These are phyloP conservation scores for Selaginella tamariscina DNA, from an alignment of 75 land plant species.

Conservation along the genomic window DNA sequence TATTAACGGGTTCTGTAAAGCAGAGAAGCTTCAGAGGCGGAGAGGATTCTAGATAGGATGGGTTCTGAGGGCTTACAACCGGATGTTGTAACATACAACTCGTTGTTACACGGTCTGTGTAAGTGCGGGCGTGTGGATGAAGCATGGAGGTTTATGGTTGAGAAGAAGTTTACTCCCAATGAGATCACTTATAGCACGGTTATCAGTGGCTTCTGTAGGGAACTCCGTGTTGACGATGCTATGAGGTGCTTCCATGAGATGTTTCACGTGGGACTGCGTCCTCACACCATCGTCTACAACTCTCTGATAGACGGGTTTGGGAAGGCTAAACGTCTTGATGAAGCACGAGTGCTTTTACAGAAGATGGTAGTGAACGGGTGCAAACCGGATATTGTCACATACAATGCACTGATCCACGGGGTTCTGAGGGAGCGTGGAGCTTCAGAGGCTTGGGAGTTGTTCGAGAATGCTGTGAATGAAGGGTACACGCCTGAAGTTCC, in stretches of 20 bases:
- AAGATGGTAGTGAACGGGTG: slow-evolving; percentile 14
- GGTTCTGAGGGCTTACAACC: slow-evolving; percentile 2
- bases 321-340: neutral
- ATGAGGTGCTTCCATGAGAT: slow-evolving; percentile 4
- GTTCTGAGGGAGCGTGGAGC: neutral
- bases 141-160: slow-evolving; percentile 18
- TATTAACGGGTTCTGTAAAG: slow-evolving; percentile 41
- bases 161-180: slow-evolving; percentile 21
- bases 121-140: slow-evolving; percentile 21
- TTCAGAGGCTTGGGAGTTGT: neutral
- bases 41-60: slow-evolving; percentile 33
- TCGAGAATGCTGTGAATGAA: neutral
- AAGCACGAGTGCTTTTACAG: slow-evolving; percentile 22
- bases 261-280: neutral
- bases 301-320: neutral
- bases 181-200: slow-evolving; percentile 50
- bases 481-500: slow-evolving; percentile 33
- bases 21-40: slow-evolving; percentile 38
- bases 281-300: neutral
- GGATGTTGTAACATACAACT: slow-evolving; percentile 17
- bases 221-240: slow-evolving; percentile 28
- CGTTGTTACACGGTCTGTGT: slow-evolving; percentile 30
- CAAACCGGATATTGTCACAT: slow-evolving; percentile 3
- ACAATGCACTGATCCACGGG: slow-evolving; percentile 1
- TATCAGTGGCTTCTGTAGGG: slow-evolving; percentile 43